Base-by-base conservation (phyloP, 805 yeast species). In the Yarrowia sp. region DNA sequence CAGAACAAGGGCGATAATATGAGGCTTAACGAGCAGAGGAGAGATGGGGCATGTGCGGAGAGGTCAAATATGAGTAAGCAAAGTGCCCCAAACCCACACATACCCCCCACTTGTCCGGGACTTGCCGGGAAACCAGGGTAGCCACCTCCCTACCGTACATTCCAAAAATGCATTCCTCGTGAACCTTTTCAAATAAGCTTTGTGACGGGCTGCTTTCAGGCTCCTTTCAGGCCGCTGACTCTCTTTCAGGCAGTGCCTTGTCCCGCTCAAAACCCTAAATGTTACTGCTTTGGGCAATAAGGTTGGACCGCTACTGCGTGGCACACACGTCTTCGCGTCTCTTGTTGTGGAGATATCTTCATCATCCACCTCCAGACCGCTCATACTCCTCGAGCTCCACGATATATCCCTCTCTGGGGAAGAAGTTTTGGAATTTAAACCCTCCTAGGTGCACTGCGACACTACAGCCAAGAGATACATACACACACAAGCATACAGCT, bases 311-410 rank as follows among this genome's bases (percentile, higher is more conserved):
- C 52, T 45, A 42, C 52, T 59, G 65, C 65, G 52, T 59, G 52
- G 42, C 52, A 59, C 65, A 45, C 50, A 59, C 65, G 65, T 45
- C 63, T 42, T 56, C 63, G 63, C 63, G 63, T 56, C 63, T 56
- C 59, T 53, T 53, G 58, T 53, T 53, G 59, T 53, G 59, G 45
- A 53, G 59, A 53, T 53, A 53, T 53, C 43, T 36, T 53, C 45
- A 38, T 40, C 59, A 8, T 10, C 59, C 38, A 49, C 53, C 19
- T 49, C 53, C 36, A 26, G 14, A 49, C 53, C 32, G 53, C 53
- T 49, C 9, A 19, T 26, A 49, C 15, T n/a, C 19, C 53, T 49
- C 11, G 19, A 49, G 53, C 53, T 26, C 40, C 56, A 16, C 56
- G 56, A 52, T 38, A 36, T 52, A 50, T 36, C 12, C 26, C 45